These are phyloP conservation scores for Castanopsis chinensis DNA, from an alignment of 306 rosid genomes.

Conservation along the genomic window DNA sequence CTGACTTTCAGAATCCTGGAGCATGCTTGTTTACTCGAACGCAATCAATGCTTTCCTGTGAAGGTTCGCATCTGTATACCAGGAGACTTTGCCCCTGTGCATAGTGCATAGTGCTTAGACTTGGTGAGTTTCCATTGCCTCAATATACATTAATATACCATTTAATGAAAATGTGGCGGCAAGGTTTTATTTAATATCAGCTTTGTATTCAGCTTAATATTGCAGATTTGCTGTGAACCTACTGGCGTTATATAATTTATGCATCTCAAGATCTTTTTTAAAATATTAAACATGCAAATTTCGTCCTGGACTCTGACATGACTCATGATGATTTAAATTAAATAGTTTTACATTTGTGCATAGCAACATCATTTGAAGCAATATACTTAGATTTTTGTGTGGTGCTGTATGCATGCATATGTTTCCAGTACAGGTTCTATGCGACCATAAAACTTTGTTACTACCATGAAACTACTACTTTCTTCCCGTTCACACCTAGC, in stretches of 20 bases:
- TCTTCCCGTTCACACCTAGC: too few species aligned
- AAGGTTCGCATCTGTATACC: conserved; percentile 79
- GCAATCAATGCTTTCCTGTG: conserved; percentile 72
- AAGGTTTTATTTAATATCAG: not conserved
- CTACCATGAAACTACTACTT: too few species aligned
- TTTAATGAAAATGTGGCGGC: not conserved
- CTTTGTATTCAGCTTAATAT: not conserved
- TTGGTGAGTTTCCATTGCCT: conserved; percentile 38
- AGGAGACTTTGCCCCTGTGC: conserved; percentile 98
- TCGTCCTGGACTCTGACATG: not conserved
- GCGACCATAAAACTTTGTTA: too few species aligned
- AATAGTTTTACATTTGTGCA: not conserved
- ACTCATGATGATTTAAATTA: not conserved
- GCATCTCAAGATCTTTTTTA: not conserved
- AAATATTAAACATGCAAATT: not conserved
- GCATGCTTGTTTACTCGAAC: conserved; percentile 72
- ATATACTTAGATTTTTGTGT: not conserved
- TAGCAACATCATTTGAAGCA: not conserved
- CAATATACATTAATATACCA: not conserved
- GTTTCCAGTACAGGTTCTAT: too few species aligned
- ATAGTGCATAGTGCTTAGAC: conserved; percentile 36
- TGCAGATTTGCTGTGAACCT: not conserved
- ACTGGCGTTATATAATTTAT: not conserved
- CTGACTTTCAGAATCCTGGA: conserved; percentile 72
- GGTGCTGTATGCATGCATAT: not conserved